Percentiles rank a stretch among this genome's conserved stretches.
These are phyloP conservation scores for Verticillium nubilum DNA, from an alignment of 2,329 filamentous ascomycete species.

Conservation along the genomic window DNA sequence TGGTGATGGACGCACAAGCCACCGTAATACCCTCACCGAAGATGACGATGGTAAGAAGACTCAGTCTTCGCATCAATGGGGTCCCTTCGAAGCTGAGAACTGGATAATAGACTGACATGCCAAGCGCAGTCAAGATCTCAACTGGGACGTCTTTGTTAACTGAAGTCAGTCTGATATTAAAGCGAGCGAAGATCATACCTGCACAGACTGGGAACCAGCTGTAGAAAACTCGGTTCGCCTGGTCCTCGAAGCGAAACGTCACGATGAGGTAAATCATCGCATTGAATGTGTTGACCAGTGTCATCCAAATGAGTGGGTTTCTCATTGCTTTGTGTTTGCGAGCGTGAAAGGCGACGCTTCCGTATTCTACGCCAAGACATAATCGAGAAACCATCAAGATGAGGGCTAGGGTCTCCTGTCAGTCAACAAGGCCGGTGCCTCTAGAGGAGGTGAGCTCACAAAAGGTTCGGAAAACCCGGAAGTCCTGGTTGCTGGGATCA, in stretches of 20 bases:
- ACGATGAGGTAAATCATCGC: conserved; percentile 34
- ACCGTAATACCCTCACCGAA: conserved; percentile 62
- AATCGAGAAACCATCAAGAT: conserved; percentile 48
- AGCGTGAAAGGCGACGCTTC: conserved; percentile 36
- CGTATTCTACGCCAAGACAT: conserved; percentile 49
- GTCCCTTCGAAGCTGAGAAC: conserved; percentile 57
- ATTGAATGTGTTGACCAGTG: conserved; percentile 25
- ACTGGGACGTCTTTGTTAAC: conserved; percentile 11
- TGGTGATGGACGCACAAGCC: conserved; percentile 11
- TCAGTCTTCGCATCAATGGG: conserved; percentile 59
- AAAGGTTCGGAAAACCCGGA: conserved; percentile 33
- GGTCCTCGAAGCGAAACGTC: conserved; percentile 29
- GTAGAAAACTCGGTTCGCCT: conserved; percentile 28
- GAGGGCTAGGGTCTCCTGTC: conserved; percentile 20
- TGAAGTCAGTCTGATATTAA: not conserved
- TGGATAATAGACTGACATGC: conserved; percentile 47
- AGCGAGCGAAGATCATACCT: conserved; percentile 43
- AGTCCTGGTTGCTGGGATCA: conserved; percentile 29
- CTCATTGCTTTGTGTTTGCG: conserved; percentile 32
- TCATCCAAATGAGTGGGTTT: conserved; percentile 28
- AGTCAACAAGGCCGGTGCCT: not conserved
- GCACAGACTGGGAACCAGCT: conserved; percentile 27
- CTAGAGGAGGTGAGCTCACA: conserved; percentile 22
- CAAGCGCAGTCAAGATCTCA: conserved; percentile 50
- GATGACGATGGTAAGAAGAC: conserved; percentile 59